These are phyloP conservation scores for Stachybotrys elegans DNA, from an alignment of 2,329 filamentous ascomycete species.

Conservation along the genomic window DNA sequence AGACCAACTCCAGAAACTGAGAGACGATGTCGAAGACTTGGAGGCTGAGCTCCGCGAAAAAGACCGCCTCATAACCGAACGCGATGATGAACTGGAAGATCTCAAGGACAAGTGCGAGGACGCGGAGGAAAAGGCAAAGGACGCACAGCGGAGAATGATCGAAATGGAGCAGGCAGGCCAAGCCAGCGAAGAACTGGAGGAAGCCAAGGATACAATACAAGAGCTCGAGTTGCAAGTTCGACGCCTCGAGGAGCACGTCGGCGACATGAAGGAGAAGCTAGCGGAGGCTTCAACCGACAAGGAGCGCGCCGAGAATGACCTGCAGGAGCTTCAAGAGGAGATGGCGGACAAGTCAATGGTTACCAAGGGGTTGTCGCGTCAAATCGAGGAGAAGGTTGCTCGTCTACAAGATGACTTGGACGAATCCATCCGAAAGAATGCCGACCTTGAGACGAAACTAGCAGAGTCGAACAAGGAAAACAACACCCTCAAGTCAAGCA, in stretches of 20 bases:
- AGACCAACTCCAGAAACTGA: slow-evolving; percentile 60
- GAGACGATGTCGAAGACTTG: slow-evolving; percentile 69
- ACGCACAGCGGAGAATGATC: slow-evolving; percentile 42
- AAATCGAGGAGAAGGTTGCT: slow-evolving; percentile 66
- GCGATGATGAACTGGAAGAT: slow-evolving; percentile 69
- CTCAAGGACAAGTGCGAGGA: slow-evolving; percentile 52
- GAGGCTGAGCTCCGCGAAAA: slow-evolving; percentile 73
- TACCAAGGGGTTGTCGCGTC: slow-evolving; percentile 68
- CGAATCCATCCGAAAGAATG: slow-evolving; percentile 41
- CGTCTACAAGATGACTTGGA: slow-evolving; percentile 64
- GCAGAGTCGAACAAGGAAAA: slow-evolving; percentile 41
- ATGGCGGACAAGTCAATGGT: slow-evolving; percentile 74
- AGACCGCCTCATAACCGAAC: slow-evolving; percentile 65
- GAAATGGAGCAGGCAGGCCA: slow-evolving; percentile 55
- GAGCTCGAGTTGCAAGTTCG: slow-evolving; percentile 52
- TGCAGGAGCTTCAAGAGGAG: slow-evolving; percentile 68
- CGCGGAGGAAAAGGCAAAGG: slow-evolving; percentile 54
- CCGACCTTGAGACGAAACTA: slow-evolving; percentile 47
- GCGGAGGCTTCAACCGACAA: slow-evolving; percentile 50
- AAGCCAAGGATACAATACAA: slow-evolving; percentile 53
- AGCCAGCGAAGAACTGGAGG: slow-evolving; percentile 45
- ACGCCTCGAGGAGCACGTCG: slow-evolving; percentile 47
- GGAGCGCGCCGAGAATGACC: slow-evolving; percentile 51
- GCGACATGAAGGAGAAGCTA: slow-evolving; percentile 49
- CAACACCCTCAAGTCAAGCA: slow-evolving; percentile 36